Evolutionary conservation across 805 yeast genomes (phyloP).

Genomic region (Wickerhamomyces kurtzmanii): DNA sequence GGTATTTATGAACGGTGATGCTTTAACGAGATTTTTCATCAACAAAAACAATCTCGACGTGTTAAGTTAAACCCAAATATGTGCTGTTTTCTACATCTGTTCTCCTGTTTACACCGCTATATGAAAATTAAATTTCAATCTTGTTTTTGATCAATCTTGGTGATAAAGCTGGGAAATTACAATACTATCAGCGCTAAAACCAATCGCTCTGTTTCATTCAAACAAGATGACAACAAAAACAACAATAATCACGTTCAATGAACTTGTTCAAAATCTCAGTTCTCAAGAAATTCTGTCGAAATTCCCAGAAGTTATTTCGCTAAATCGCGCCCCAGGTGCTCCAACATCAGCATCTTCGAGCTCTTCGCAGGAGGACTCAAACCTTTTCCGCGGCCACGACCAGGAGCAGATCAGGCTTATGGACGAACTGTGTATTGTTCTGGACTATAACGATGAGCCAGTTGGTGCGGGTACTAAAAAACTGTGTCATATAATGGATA

Average conservation of each 20-base stretch:
- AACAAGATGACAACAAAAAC: conserved; percentile 2
- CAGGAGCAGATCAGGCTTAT: conserved; percentile 88
- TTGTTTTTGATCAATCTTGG: too few species aligned
- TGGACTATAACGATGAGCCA: conserved; percentile 80
- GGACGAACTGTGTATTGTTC: conserved; percentile 94
- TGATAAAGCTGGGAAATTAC: too few species aligned
- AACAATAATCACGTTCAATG: conserved; percentile 26
- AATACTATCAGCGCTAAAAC: too few species aligned
- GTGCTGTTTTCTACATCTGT: too few species aligned
- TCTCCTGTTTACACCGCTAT: too few species aligned
- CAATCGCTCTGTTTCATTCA: too few species aligned
- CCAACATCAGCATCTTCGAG: conserved; percentile 24
- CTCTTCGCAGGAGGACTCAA: conserved; percentile 22
- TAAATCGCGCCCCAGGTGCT: conserved; percentile 50
- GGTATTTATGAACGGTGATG: too few species aligned
- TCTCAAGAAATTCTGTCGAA: conserved; percentile 38
- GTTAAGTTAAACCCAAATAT: too few species aligned
- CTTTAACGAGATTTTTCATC: too few species aligned
- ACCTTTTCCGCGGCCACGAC: conserved; percentile 78
- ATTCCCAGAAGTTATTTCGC: conserved; percentile 64
- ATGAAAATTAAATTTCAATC: too few species aligned
- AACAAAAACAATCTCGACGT: too few species aligned
- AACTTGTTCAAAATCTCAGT: conserved; percentile 42
- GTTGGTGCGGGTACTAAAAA: conserved; percentile 93
- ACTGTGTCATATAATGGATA: conserved; percentile 78